Evolutionary conservation across 225 moss, liverwort and hornwort species (phyloP).

Genomic region (Straminergon stramineum): DNA sequence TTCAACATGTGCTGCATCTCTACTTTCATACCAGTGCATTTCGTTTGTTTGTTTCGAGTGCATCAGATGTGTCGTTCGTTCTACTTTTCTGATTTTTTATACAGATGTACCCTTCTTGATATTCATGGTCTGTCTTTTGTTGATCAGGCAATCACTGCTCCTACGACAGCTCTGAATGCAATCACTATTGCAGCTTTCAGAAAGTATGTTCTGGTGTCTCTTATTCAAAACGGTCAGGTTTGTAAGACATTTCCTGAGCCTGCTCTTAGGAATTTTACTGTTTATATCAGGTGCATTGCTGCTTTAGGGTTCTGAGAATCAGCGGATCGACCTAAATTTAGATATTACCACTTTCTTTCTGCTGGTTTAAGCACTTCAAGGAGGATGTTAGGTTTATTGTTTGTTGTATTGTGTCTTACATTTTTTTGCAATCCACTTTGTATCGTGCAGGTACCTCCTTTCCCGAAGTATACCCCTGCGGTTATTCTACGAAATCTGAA

Average conservation of each 20-base stretch:
- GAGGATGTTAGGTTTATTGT: not conserved
- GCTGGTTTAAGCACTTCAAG: not conserved
- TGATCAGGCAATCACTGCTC: constrained; percentile 88
- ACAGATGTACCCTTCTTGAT: not conserved
- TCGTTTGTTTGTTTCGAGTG: not conserved
- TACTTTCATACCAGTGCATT: not conserved
- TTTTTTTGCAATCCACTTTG: not conserved
- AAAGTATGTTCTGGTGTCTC: constrained; percentile 91
- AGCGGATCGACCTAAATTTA: not conserved
- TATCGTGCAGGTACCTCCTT: constrained; percentile 73
- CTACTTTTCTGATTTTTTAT: not conserved
- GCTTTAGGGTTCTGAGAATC: not conserved
- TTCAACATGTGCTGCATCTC: constrained; percentile 73
- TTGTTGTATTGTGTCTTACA: not conserved
- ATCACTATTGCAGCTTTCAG: constrained; percentile 98
- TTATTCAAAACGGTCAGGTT: constrained; percentile 95
- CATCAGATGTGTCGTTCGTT: not conserved
- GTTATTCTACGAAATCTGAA: constrained; percentile 85
- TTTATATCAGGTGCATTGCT: not conserved
- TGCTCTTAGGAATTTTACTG: not conserved
- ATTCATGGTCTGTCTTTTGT: not conserved
- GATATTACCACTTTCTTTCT: not conserved
- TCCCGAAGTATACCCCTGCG: constrained; percentile 92
- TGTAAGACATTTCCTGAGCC: constrained; percentile 1
- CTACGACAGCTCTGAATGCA: constrained; percentile 82